Evolutionary conservation across 2,329 filamentous ascomycete species (phyloP), one percentile per base, ranked within the genome.

Genomic region (Colletotrichum navitas): DNA sequence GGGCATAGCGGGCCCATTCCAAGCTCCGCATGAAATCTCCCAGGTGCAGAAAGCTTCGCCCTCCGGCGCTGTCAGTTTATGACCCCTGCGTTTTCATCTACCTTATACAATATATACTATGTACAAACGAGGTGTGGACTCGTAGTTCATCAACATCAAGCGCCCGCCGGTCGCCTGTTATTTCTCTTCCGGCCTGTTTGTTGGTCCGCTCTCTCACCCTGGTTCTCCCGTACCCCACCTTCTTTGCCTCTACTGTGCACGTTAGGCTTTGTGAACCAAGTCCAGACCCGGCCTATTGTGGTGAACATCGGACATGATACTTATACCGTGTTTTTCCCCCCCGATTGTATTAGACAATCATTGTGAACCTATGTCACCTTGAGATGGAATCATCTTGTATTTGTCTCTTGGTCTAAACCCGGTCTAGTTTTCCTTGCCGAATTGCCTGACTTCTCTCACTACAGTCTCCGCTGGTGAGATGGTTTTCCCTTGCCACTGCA

Each of bases 1-100:
- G 24, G 59, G 65, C 1, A 54, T 68, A 69, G 69, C 16, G 69
- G 69, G 60, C 10, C 69, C 69, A 26, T 54, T 14, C 65, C 59
- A 26, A 49, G 59, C 59, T 55, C 69, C 69, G 52, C 55, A 45
- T n/a, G 65, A 72, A 71, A 72, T 72, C 68, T 72, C 69, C 69
- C 69, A 72, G 24, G 21, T 26, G 59, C 43, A 24, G 43, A 56
- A 60, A 49, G 69, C 60, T 63, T 71, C 59, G 55, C 47, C 47
- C 34, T 21, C 21, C 41, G 45, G 10, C 47, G 43, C 12, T 18
- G 36, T 55, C 52, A 55, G 18, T 45, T 43, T 52, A 45, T 18
- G n/a, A 29, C 63, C 63, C 67, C 68, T 71, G 69, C 65, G 60
- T 68, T 54, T 29, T 69, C 45, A 68, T 56, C 59, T 60, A 36